Conservation (phyloP, 768 basidiomycete species). For the Tulasnella sp. region DNA sequence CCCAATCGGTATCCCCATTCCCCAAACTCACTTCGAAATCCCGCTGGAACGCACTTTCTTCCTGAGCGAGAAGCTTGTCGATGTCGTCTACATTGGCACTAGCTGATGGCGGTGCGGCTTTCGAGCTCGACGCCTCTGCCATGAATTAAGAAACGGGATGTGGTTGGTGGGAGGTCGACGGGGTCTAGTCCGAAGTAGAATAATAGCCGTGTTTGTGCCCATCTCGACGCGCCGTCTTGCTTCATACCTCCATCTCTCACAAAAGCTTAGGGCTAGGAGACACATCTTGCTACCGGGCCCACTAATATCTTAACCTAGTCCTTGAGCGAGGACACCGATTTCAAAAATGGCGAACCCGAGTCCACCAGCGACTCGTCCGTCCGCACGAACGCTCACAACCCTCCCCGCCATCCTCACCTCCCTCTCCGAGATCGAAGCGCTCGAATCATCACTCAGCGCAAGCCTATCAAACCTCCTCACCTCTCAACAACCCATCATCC, state of each 20-base stretch:
- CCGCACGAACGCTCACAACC: constrained; percentile 36
- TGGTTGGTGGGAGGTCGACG: background rate
- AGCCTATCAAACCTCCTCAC: constrained; percentile 62
- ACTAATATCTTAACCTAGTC: too few species aligned
- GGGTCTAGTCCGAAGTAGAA: background rate
- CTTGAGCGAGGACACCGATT: background rate
- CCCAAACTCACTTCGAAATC: constrained; percentile 54
- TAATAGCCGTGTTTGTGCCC: background rate
- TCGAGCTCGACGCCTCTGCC: constrained; percentile 11
- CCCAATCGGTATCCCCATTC: background rate
- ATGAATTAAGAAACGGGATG: background rate
- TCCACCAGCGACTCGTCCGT: background rate
- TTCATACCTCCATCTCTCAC: background rate
- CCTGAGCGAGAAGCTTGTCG: constrained; percentile 68
- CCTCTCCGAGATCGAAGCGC: constrained; percentile 54
- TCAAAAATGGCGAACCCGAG: background rate
- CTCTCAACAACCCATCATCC: constrained; percentile 50
- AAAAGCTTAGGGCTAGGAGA: background rate
- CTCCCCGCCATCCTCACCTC: constrained; percentile 60
- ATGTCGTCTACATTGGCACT: constrained; percentile 41
- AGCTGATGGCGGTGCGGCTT: background rate
- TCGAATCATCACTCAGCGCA: constrained; percentile 64
- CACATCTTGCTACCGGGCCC: background rate
- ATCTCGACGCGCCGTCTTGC: background rate
- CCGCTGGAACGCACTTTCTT: constrained; percentile 75